Percentiles rank a stretch among this genome's conserved stretches.
These are phyloP conservation scores for Globisporangium yorkense DNA, from an alignment of 352 stramenopile species.

Conservation along the genomic window DNA sequence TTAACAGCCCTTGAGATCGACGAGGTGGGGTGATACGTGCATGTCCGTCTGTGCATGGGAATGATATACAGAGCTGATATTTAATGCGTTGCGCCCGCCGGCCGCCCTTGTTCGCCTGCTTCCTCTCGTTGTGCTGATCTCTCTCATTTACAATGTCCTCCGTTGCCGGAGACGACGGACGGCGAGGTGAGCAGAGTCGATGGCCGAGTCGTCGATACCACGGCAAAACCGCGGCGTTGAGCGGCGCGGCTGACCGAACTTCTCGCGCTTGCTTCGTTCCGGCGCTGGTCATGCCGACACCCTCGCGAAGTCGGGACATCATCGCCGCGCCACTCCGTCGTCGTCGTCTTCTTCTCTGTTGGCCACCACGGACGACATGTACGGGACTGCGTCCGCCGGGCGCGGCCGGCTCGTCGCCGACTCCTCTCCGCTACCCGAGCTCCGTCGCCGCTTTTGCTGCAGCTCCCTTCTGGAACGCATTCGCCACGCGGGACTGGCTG, in stretches of 20 bases:
- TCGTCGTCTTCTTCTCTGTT: conserved; percentile 1
- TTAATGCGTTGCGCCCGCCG: background rate
- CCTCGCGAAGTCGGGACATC: no score
- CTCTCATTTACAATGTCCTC: no score
- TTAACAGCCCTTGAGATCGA: no score
- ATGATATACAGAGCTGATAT: background rate
- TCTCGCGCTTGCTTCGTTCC: no score
- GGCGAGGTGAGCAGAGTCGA: no score
- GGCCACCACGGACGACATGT: background rate
- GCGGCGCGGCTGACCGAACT: no score
- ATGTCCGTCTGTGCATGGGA: background rate
- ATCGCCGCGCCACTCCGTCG: background rate
- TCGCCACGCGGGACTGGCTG: conserved; percentile 21
- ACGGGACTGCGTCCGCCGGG: background rate
- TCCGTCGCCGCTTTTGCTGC: conserved; percentile 21
- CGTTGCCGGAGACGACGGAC: no score
- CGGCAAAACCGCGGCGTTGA: no score
- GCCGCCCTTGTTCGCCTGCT: background rate
- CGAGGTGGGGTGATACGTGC: no score
- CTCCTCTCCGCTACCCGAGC: background rate
- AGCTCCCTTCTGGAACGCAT: conserved; percentile 25
- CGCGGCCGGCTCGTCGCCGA: background rate
- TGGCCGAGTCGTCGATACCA: no score
- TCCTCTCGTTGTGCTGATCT: background rate
- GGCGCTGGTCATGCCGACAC: no score